A percentile compares a stretch with the other conserved stretches of the same genome.
Evolutionary conservation across 192 early-diverging fungal species (phyloP).

Genomic region (Coemansia sp.): DNA sequence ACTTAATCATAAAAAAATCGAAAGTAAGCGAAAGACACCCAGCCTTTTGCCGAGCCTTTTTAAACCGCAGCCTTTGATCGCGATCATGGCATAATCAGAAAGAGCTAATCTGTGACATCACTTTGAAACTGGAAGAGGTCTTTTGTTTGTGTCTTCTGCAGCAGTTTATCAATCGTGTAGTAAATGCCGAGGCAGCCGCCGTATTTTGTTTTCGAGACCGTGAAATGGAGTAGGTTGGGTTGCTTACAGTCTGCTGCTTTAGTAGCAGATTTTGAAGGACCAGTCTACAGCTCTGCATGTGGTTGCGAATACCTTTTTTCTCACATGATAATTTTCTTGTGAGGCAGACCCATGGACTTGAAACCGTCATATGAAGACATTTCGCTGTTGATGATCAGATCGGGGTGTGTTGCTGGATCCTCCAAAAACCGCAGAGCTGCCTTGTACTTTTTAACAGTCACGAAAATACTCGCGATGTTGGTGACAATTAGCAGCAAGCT

Average conservation of each 20-base stretch:
- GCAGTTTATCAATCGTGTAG: too few species aligned
- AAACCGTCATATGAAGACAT: constrained; percentile 15
- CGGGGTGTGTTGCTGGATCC: constrained; percentile 45
- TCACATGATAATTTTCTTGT: constrained; percentile 3
- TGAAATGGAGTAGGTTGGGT: too few species aligned
- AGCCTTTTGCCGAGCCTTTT: background rate
- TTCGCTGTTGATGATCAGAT: constrained; percentile 48
- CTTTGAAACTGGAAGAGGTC: background rate
- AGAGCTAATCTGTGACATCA: background rate
- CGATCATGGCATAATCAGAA: background rate
- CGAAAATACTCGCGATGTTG: constrained; percentile 35
- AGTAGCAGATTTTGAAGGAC: too few species aligned
- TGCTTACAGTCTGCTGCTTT: too few species aligned
- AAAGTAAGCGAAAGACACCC: background rate
- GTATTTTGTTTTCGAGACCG: too few species aligned
- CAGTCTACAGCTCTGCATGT: too few species aligned
- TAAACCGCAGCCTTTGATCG: background rate
- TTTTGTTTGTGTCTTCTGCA: background rate
- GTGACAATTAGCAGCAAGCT: constrained; percentile 36
- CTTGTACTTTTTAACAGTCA: constrained; percentile 42
- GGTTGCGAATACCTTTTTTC: too few species aligned
- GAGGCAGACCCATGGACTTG: constrained; percentile 1
- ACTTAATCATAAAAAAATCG: background rate
- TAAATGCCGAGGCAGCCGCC: too few species aligned
- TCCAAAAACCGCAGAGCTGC: constrained; percentile 35